Base-by-base conservation (phyloP, 441 rosid species). In the Croton setiger region DNA sequence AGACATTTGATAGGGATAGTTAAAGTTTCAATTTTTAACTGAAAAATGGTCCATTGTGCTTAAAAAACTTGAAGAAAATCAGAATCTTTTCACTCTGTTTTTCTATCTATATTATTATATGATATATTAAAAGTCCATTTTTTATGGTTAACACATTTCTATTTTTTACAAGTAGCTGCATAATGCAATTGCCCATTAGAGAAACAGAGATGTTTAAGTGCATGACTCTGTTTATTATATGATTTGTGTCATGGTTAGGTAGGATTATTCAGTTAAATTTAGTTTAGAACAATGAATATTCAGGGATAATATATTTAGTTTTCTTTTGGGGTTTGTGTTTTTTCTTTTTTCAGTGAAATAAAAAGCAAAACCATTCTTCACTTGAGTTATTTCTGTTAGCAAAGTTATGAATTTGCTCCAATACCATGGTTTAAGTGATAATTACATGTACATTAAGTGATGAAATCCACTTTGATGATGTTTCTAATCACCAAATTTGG, bases 11-110 rank as follows among this genome's bases (percentile, higher is more conserved):
- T n/a, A n/a, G n/a, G n/a, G n/a, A n/a, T n/a, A n/a, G n/a, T n/a
- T n/a, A n/a, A n/a, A n/a, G n/a, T n/a, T n/a, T n/a, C n/a, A n/a
- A n/a, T n/a, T n/a, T n/a, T 33, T 36, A 62, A 27, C n/a, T 44
- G 14, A 10, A 4, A 53, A 3, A 37, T 37, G 41, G 41, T 4
- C n/a, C n/a, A n/a, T n/a, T 37, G 7, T 37, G 41, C n/a, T 37
- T 4, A 1, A 5, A 37, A 37, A 37, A 37, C 37, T 13, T 14
- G 31, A 8, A 18, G 11, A 43, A 63, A 63, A 12, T 21, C n/a
- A 15, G 67, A 47, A 45, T 63, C 54, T 27, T 47, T 62, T 6
- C 21, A n/a, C n/a, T n/a, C n/a, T n/a, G n/a, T n/a, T n/a, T n/a
- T n/a, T n/a, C n/a, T n/a, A n/a, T n/a, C n/a, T n/a, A n/a, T n/a